Evolutionary conservation across 441 rosid genomes (phyloP).

Genomic region (Brassica hybrid): DNA sequence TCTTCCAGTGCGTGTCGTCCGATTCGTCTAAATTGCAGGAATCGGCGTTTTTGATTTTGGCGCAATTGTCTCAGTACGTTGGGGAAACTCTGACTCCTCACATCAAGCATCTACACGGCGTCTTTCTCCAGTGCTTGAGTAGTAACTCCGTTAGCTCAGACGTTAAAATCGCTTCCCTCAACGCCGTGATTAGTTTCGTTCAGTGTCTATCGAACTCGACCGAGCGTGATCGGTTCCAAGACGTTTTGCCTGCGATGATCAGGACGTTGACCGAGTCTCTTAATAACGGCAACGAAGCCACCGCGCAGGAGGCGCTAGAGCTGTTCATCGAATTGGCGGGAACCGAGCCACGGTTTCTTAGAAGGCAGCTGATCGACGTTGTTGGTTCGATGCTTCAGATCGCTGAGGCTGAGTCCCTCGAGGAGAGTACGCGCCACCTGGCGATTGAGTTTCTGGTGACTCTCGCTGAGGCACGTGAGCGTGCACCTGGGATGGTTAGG

Average conservation of each 20-base stretch:
- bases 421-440: constrained; percentile 92
- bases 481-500: constrained; percentile 99
- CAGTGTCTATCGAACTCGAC: constrained; percentile 77
- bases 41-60: constrained; percentile 86
- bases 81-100: constrained; percentile 86
- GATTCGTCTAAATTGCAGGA: constrained; percentile 86
- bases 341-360: constrained; percentile 84
- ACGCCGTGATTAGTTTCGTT: constrained; percentile 90
- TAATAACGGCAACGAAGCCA: constrained; percentile 88
- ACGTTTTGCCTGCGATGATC: constrained; percentile 93
- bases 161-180: constrained; percentile 92
- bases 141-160: constrained; percentile 64
- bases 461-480: constrained; percentile 91
- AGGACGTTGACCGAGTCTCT: constrained; percentile 89
- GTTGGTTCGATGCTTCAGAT: constrained; percentile 95
- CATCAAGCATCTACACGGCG: constrained; percentile 82
- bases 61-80: constrained; percentile 89
- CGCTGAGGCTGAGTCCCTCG: constrained; percentile 92
- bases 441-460: constrained; percentile 96
- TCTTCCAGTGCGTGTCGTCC: constrained; percentile 90
- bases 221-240: constrained; percentile 96
- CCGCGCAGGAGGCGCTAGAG: constrained; percentile 97
- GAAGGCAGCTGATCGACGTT: constrained; percentile 89
- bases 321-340: constrained; percentile 94
- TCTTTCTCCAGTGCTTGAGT: constrained; percentile 75